Evolutionary conservation across 495 filamentous ascomycete genomes (phyloP).

Genomic region (Aspergillus hancockii): DNA sequence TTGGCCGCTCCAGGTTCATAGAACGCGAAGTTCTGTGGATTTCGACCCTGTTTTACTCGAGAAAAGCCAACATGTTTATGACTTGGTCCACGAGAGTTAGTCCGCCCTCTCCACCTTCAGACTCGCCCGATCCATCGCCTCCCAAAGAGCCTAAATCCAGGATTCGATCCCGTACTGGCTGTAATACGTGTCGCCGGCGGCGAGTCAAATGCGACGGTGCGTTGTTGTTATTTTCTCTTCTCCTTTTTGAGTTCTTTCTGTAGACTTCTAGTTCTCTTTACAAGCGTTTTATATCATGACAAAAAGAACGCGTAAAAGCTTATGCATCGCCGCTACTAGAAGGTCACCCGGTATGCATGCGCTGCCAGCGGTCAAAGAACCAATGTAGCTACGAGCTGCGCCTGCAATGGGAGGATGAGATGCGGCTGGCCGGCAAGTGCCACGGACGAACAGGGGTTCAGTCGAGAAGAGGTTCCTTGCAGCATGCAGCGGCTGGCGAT

Average conservation of each 20-base stretch:
- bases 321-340: background rate
- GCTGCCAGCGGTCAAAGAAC: conserved; percentile 3
- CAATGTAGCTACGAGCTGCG: conserved; percentile 4
- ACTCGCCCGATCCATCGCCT: background rate
- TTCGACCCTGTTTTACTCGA: background rate
- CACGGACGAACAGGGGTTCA: conserved; percentile 7
- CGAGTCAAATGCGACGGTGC: conserved; percentile 11
- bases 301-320: background rate
- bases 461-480: background rate
- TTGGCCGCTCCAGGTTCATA: background rate
- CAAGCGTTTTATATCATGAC: no score
- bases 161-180: conserved; percentile 4
- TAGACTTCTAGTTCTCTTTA: no score
- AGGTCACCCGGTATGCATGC: conserved; percentile 4
- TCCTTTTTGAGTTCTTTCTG: background rate
- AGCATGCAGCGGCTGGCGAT: background rate
- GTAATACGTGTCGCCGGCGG: conserved; percentile 7
- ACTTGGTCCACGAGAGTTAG: conserved; percentile 1
- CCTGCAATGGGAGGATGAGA: conserved; percentile 7
- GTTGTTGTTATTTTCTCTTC: background rate
- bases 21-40: no score
- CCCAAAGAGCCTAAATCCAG: background rate
- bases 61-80: background rate
- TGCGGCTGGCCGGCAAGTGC: conserved; percentile 8
- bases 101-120: background rate